A percentile compares a stretch with the other conserved stretches of the same genome.
These are phyloP conservation scores for Boechera stricta DNA, from an alignment of 345 rosid genomes.

Conservation along the genomic window DNA sequence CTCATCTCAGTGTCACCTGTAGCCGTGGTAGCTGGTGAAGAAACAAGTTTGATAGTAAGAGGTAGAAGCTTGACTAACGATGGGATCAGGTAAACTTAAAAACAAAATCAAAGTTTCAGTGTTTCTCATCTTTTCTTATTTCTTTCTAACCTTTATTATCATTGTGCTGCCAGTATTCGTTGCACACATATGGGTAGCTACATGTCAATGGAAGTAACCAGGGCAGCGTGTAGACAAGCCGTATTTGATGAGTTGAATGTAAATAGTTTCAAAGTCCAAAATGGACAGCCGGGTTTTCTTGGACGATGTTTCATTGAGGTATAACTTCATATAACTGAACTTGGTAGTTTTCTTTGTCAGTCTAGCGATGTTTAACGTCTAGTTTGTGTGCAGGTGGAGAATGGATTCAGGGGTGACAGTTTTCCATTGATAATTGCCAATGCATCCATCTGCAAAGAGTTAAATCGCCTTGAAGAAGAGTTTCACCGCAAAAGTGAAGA, in stretches of 20 bases:
- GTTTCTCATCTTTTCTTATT: conserved; percentile 16
- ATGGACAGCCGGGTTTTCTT: conserved; percentile 44
- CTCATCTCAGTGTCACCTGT: conserved; percentile 79
- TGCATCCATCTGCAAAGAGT: conserved; percentile 76
- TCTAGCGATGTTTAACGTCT: conserved; percentile 7
- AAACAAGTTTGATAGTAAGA: conserved; percentile 64
- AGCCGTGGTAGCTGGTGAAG: conserved; percentile 79
- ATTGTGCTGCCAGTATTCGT: conserved; percentile 60
- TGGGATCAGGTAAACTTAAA: conserved; percentile 65
- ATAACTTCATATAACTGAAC: conserved; percentile 33
- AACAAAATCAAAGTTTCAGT: background rate
- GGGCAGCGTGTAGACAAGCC: conserved; percentile 44
- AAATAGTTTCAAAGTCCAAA: conserved; percentile 56
- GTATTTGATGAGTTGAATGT: conserved; percentile 62
- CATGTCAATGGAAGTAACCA: conserved; percentile 54
- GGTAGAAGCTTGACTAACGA: conserved; percentile 73
- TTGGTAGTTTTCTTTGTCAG: background rate
- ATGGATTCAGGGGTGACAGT: conserved; percentile 83
- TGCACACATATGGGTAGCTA: conserved; percentile 72
- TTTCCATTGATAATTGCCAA: conserved; percentile 86
- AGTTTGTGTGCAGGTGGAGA: conserved; percentile 68
- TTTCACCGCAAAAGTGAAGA: conserved; percentile 51
- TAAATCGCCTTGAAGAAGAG: conserved; percentile 75
- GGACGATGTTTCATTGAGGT: conserved; percentile 97
- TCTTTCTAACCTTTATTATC: conserved; percentile 20